phyloP scores from a whole-genome alignment of 208 protist genomes.

The Crithidia expoeki region DNA sequence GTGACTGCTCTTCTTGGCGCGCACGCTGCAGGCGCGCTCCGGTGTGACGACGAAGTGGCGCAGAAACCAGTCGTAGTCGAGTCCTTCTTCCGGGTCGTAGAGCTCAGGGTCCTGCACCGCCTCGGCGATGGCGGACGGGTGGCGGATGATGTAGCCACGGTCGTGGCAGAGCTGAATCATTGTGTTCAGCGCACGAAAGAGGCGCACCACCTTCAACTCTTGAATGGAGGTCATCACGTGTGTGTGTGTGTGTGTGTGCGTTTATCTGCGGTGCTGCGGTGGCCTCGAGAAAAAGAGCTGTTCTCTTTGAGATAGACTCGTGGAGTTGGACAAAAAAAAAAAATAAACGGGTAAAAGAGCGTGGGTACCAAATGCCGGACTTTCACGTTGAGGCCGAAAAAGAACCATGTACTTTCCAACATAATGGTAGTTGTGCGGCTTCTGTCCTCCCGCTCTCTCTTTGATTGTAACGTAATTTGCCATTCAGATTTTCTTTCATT shows the following conservation, averaged over 20 bases:
- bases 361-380: too few relatives aligned
- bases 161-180: conserved; percentile 78
- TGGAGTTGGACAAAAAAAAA: too few relatives aligned
- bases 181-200: conserved; percentile 86
- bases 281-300: neutral
- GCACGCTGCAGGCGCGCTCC: conserved; percentile 25
- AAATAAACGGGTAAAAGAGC: neutral
- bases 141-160: conserved; percentile 75
- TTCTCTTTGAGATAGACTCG: too few relatives aligned
- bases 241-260: too few relatives aligned
- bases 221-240: conserved; percentile 69
- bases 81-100: conserved; percentile 48
- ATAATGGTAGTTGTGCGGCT: too few relatives aligned
- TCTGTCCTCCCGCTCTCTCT: too few relatives aligned
- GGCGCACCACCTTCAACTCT: conserved; percentile 69
- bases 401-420: too few relatives aligned
- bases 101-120: conserved; percentile 43
- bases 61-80: conserved; percentile 78
- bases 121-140: conserved; percentile 70
- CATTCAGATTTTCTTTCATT: too few relatives aligned
- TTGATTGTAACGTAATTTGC: too few relatives aligned
- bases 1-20: conserved; percentile 11
- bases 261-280: too few relatives aligned
- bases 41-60: conserved; percentile 60
- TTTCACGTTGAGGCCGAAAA: too few relatives aligned